Base-by-base conservation (phyloP, 257 asterid genomes). In the Datura wrightii region DNA sequence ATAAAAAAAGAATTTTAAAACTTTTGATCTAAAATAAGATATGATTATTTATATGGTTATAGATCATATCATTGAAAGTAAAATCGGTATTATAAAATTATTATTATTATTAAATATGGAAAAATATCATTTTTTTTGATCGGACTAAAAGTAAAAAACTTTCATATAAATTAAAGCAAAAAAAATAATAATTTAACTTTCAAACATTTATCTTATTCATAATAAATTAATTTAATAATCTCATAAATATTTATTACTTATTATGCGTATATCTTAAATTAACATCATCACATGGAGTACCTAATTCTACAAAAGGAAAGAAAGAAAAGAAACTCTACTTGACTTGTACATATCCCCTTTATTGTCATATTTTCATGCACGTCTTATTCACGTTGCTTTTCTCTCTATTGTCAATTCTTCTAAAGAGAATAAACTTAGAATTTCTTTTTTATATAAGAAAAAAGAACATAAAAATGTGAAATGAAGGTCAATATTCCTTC, bases 361-460 rank as follows among this genome's bases (percentile, higher is more conserved):
- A 42, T 5, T 70, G 55, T 34, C 90, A 84, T 80, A 82, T 85
- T 24, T 84, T 84, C 92, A 90, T 93, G 94, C 94, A 93, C 89
- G 92, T 91, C 92, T 84, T 85, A 83, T 89, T 91, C 93, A 89
- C 91, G 92, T 89, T 83, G 84, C 88, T 72, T 72, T 72, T 71
- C 37, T 71, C 18, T 42, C 24, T 24, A 24, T 24, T 24, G 31
- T 85, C 83, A 87, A 84, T 44, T 48, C 60, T 13, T 50, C 13
- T 6, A 66, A 54, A 55, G 76, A 74, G 48, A 62, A 58, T 50
- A 76, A 76, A 53, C 46, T 67, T 55, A 71, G 53, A 13, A 10
- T 8, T 0, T 46, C 7, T 46, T 46, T 8, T 46, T 46, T 31
- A 16, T 54, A 1, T 6, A 19, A 8, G 5, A 53, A 74, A 19